Evolutionary conservation across 805 yeast genomes (phyloP).

Genomic region (Citeromyces matritensis): DNA sequence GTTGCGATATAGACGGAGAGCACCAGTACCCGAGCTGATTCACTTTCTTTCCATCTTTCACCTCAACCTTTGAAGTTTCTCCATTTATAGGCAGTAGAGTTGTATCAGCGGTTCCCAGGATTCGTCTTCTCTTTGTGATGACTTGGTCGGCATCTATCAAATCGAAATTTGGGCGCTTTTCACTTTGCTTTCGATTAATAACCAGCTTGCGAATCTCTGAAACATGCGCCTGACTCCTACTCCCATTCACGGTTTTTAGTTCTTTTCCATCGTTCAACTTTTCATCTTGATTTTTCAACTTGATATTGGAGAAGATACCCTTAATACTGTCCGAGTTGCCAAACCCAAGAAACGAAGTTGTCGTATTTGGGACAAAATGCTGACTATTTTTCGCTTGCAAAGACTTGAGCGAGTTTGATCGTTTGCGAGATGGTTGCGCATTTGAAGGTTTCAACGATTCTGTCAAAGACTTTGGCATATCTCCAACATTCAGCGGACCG

Average conservation of each 20-base stretch:
- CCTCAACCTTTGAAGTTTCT: slow-evolving; percentile 2
- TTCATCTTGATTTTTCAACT: too few species aligned
- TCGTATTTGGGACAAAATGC: slow-evolving; percentile 6
- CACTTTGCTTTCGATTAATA: not conserved
- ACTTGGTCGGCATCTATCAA: not conserved
- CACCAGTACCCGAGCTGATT: slow-evolving; percentile 46
- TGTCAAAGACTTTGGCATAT: slow-evolving; percentile 15
- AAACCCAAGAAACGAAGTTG: too few species aligned
- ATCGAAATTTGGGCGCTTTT: slow-evolving; percentile 1
- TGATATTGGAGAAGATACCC: too few species aligned
- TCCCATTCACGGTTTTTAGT: too few species aligned
- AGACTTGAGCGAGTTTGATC: too few species aligned
- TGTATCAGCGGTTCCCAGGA: not conserved
- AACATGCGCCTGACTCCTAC: too few species aligned
- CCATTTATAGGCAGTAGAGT: slow-evolving; percentile 1
- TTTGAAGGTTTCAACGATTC: slow-evolving; percentile 5
- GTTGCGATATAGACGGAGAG: slow-evolving; percentile 41
- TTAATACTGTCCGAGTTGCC: too few species aligned
- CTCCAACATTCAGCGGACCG: too few species aligned
- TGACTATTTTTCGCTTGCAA: slow-evolving; percentile 4
- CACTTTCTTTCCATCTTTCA: slow-evolving; percentile 1
- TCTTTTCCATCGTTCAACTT: too few species aligned
- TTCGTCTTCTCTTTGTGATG: not conserved
- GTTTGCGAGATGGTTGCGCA: not conserved
- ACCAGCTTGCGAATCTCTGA: too few species aligned